These are phyloP conservation scores for Aspergillus leporis DNA, from an alignment of 495 filamentous ascomycete genomes.

Conservation along the genomic window DNA sequence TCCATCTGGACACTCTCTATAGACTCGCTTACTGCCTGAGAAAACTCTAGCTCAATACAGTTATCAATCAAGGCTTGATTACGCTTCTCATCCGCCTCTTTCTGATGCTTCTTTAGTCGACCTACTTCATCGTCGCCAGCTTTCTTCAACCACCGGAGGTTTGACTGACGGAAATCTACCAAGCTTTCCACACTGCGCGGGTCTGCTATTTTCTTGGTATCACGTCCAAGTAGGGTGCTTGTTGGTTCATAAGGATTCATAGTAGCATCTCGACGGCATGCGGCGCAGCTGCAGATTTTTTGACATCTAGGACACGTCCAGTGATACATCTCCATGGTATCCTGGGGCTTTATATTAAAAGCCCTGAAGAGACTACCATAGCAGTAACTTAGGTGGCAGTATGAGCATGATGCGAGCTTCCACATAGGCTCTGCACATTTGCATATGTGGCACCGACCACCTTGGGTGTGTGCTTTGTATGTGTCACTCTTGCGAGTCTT, in stretches of 20 bases:
- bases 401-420: conserved; percentile 76
- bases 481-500: conserved; percentile 44
- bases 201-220: conserved; percentile 85
- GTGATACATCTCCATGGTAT: conserved; percentile 70
- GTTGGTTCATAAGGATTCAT: conserved; percentile 77
- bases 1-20: conserved; percentile 32
- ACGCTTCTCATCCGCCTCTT: conserved; percentile 51
- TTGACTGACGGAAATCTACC: conserved; percentile 82
- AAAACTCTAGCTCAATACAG: conserved; percentile 30
- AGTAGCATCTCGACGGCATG: conserved; percentile 61
- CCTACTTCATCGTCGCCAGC: conserved; percentile 48
- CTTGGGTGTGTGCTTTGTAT: conserved; percentile 37
- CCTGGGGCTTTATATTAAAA: conserved; percentile 81
- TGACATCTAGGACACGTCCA: conserved; percentile 90
- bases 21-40: conserved; percentile 23
- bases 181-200: conserved; percentile 82
- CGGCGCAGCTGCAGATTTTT: conserved; percentile 79
- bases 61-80: conserved; percentile 42
- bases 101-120: conserved; percentile 47
- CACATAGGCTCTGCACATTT: conserved; percentile 70
- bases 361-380: conserved; percentile 86
- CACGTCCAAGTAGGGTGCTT: conserved; percentile 81
- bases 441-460: conserved; percentile 76
- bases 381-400: conserved; percentile 74
- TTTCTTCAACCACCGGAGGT: conserved; percentile 73